Evolutionary conservation across 768 basidiomycete genomes (phyloP), one percentile per base, ranked within the genome.

Genomic region (Jaapia argillacea): DNA sequence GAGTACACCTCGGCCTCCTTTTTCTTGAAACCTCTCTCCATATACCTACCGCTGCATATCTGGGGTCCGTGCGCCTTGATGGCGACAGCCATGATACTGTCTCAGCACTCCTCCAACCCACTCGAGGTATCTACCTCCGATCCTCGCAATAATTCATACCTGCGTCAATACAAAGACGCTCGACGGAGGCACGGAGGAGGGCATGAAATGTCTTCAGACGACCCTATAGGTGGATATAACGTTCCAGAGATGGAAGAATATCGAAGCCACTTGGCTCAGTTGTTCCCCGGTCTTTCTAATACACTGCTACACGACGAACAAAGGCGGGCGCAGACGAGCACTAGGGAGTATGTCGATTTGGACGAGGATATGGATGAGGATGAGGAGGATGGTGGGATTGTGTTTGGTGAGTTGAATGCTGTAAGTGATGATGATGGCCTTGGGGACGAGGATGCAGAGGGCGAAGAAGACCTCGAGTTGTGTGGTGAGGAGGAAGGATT

Each of bases 81-180:
- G 69, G 61, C 67, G 7, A 58, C 60, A 22, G 52, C 52, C 14
- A 55, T 63, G 45, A 43, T 70, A 14, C 64, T 85, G 47, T 83
- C 82, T 6, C 76, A 75, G 46, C 82, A 85, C 54, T 81, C 82
- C 10, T 84, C 82, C 36, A 85, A 85, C 51, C 82, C 83, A 2
- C 70, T 85, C 24, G 80, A 85, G 51, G 72, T 74, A 18, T 67
- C 74, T 28, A 79, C 81, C 7, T 79, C 77, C 25, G 79, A 84
- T 51, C 50, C 60, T 5, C 69, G 66, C 43, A 77, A 78, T 54
- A 66, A 58, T 36, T 54, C 64, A 20, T 75, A 73, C 52, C 63
- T 62, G 48, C 61, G 58, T 24, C 56, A 60, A 44, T 69, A 65
- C 51, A 31, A 62, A 42, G 55, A 61, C 41, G 65, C 63, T 12